Base-by-base conservation (phyloP, 495 filamentous ascomycete species). In the Rhypophila decipiens region DNA sequence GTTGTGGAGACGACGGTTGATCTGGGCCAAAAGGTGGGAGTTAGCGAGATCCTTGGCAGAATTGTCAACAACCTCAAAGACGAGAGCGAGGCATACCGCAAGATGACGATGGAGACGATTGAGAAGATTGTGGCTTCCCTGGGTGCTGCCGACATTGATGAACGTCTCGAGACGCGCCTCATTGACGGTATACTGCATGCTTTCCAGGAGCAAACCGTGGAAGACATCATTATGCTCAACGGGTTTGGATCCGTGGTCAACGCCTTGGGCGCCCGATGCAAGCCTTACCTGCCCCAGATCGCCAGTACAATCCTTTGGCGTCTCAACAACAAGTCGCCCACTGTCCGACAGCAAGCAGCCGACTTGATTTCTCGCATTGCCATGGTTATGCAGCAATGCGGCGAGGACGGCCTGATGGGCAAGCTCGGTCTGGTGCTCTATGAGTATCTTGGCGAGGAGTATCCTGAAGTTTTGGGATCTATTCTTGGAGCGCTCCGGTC, bases 161-260 rank as follows among this genome's bases (percentile, higher is more conserved):
- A 95, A 64, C 79, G 90, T 35, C 68, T 97, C 36, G 94, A 99
- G 63, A 90, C 96, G 63, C 76, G 88, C 33, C 74, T 99, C 12
- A 87, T 99, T 39, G 94, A 99, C 54, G 94, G 94, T 68, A 88
- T 97, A n/a, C 76, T 99, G 29, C 86, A 88, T 58, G 86, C 90
- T 11, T 99, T 99, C 81, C 94, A 97, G 62, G 94, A 99, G 65
- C 94, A 99, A 68, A 94, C 85, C 58, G 88, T 97, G 33, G 93
- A 97, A 60, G 94, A 99, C 58, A 79, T 95, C 36, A 80, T 96
- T 42, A 90, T 99, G 73, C 74, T 99, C 44, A 97, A 99, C 64
- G 94, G 94, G n/a, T 97, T 99, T 56, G 94, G 93, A 39, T 96
- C 94, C 4, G 90, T 96, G 23, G 89, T 99, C 22, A 97, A 97